Percentiles rank a stretch among this genome's conserved stretches.
Conservation (phyloP, 306 rosid species). For the Vigna unguiculata region DNA sequence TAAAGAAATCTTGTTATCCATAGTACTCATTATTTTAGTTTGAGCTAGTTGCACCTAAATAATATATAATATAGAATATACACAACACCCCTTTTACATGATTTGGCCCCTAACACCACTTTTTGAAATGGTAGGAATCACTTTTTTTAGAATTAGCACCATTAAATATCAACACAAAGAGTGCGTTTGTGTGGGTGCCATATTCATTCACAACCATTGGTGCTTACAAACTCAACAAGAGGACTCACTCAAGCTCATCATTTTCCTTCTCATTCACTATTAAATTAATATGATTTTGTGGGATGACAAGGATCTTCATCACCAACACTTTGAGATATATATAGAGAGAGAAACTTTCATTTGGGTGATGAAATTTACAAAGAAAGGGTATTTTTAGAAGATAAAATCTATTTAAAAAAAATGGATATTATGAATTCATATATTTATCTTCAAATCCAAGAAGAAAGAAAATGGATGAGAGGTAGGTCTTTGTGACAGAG, state of each 20-base stretch:
- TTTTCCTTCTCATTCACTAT: constrained; percentile 7
- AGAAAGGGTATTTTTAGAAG: too few relatives aligned
- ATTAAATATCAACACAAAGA: constrained; percentile 7
- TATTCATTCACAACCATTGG: constrained; percentile 42
- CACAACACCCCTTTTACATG: not conserved
- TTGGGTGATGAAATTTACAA: not conserved
- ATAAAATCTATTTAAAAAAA: too few relatives aligned
- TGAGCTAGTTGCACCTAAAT: too few relatives aligned
- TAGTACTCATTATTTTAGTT: too few relatives aligned
- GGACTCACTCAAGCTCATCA: not conserved
- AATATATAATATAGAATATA: not conserved
- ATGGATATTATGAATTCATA: too few relatives aligned
- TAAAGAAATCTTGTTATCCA: too few relatives aligned
- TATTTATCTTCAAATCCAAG: too few relatives aligned
- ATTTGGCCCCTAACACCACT: constrained; percentile 22
- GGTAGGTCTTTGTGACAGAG: not conserved
- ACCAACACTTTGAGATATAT: not conserved
- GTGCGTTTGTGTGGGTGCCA: constrained; percentile 15
- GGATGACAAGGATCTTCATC: constrained; percentile 42
- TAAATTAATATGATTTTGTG: constrained; percentile 33
- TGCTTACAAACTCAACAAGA: constrained; percentile 3
- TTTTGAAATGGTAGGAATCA: constrained; percentile 1
- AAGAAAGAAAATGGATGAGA: not conserved
- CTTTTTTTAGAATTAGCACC: constrained; percentile 26
- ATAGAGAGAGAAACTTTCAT: not conserved